Conservation (phyloP, 2,329 filamentous ascomycete species). For the Apiospora saccharicola region DNA sequence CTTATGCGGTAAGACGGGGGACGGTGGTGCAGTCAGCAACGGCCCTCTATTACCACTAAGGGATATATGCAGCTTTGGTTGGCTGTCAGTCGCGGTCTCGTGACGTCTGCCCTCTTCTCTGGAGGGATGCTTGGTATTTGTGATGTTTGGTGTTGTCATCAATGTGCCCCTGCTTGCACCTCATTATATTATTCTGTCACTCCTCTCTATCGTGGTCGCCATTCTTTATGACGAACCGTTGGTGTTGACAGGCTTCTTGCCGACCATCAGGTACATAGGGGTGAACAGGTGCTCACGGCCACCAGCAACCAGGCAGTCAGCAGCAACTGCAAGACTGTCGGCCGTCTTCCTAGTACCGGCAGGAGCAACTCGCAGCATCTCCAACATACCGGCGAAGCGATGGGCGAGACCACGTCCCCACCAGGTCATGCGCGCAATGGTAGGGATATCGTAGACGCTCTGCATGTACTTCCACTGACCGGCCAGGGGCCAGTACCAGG, state of each 20-base stretch:
- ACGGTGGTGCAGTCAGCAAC: neutral
- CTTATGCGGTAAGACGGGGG: neutral
- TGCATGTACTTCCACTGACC: constrained; percentile 86
- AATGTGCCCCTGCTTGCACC: neutral
- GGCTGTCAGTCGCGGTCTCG: constrained; percentile 16
- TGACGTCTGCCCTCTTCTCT: constrained; percentile 17
- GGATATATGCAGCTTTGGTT: constrained; percentile 12
- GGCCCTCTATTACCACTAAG: constrained; percentile 16
- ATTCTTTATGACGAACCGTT: constrained; percentile 11
- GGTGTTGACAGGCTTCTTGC: constrained; percentile 73
- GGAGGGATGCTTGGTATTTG: neutral
- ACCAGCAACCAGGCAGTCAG: constrained; percentile 86
- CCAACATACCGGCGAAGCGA: constrained; percentile 77
- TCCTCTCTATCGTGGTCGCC: neutral
- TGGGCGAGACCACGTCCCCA: constrained; percentile 79
- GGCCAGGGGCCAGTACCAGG: constrained; percentile 94
- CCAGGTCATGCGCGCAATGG: constrained; percentile 88
- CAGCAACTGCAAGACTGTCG: constrained; percentile 82
- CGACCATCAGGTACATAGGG: constrained; percentile 98
- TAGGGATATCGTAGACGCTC: constrained; percentile 80
- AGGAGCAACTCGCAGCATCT: constrained; percentile 78
- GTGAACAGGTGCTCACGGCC: constrained; percentile 93
- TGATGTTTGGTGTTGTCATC: neutral
- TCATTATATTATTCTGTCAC: constrained; percentile 10
- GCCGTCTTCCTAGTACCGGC: constrained; percentile 93